Evolutionary conservation across 306 rosid species (phyloP).

Genomic region (Oxytropis ochrocephala): DNA sequence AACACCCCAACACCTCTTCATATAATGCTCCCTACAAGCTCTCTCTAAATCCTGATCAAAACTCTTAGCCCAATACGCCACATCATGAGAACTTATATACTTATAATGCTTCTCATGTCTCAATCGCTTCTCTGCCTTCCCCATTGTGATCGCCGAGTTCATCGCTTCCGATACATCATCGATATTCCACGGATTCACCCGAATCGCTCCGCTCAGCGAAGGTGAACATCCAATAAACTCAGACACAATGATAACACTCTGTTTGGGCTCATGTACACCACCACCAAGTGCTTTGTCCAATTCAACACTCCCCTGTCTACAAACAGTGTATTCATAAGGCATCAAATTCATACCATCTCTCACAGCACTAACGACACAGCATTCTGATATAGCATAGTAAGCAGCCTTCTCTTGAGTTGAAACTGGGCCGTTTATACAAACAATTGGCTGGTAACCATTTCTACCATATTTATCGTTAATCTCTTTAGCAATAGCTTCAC

Average conservation of each 20-base stretch:
- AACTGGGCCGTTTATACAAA: slow-evolving; percentile 34
- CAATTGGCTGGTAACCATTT: slow-evolving; percentile 43
- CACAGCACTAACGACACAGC: slow-evolving; percentile 59
- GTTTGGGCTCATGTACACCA: slow-evolving; percentile 20
- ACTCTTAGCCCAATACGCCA: slow-evolving; percentile 64
- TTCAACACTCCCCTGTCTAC: slow-evolving; percentile 46
- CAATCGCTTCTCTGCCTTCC: slow-evolving; percentile 40
- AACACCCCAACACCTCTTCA: slow-evolving; percentile 47
- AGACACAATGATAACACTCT: slow-evolving; percentile 61
- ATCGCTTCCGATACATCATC: slow-evolving; percentile 58
- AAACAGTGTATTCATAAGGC: slow-evolving; percentile 66
- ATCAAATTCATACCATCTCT: slow-evolving; percentile 82
- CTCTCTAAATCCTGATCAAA: slow-evolving; percentile 71
- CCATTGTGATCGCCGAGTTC: slow-evolving; percentile 43
- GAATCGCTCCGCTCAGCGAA: slow-evolving; percentile 67
- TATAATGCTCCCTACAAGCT: slow-evolving; percentile 49
- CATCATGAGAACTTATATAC: slow-evolving; percentile 72
- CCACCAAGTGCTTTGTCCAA: slow-evolving; percentile 37
- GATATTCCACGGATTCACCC: slow-evolving; percentile 72
- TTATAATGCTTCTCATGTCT: slow-evolving; percentile 74
- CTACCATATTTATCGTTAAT: slow-evolving; percentile 38
- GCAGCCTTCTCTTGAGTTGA: slow-evolving; percentile 51
- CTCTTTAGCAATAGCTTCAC: slow-evolving; percentile 33
- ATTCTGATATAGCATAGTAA: slow-evolving; percentile 50
- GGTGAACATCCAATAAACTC: slow-evolving; percentile 84